Evolutionary conservation across 2,329 filamentous ascomycete genomes (phyloP).

Genomic region (Ceratocystis diversiconidia): DNA sequence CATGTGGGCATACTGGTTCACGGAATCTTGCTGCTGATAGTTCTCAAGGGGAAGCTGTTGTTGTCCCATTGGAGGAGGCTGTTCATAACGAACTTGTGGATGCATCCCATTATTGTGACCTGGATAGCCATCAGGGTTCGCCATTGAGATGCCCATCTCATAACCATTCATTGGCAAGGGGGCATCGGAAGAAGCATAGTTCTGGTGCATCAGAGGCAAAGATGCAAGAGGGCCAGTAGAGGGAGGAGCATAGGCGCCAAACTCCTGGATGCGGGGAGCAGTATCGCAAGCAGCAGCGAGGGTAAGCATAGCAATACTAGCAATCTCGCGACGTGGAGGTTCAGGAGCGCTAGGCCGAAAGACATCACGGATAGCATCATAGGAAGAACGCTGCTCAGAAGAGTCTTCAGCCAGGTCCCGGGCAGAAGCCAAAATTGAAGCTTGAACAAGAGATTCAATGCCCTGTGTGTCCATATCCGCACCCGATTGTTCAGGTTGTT

Average conservation of each 20-base stretch:
- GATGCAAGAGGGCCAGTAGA: not conserved
- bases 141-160: not conserved
- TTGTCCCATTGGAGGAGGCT: not conserved
- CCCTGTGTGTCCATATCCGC: not conserved
- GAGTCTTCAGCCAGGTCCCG: constrained; percentile 13
- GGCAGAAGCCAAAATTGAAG: constrained; percentile 13
- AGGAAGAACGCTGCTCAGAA: constrained; percentile 18
- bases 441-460: constrained; percentile 11
- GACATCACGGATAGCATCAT: constrained; percentile 28
- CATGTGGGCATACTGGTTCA: constrained; percentile 10
- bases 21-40: constrained; percentile 5
- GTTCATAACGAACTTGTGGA: constrained; percentile 6
- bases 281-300: constrained; percentile 8
- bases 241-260: not conserved
- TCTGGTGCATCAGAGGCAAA: not conserved
- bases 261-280: constrained; percentile 2
- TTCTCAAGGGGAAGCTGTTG: constrained; percentile 4
- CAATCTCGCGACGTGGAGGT: constrained; percentile 20
- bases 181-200: not conserved
- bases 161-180: constrained; percentile 9
- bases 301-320: constrained; percentile 14
- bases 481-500: not conserved
- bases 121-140: not conserved
- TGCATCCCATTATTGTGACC: not conserved
- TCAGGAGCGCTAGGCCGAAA: constrained; percentile 26